Evolutionary conservation across 352 stramenopile genomes (phyloP).

Genomic region (Phytophthora citricola): DNA sequence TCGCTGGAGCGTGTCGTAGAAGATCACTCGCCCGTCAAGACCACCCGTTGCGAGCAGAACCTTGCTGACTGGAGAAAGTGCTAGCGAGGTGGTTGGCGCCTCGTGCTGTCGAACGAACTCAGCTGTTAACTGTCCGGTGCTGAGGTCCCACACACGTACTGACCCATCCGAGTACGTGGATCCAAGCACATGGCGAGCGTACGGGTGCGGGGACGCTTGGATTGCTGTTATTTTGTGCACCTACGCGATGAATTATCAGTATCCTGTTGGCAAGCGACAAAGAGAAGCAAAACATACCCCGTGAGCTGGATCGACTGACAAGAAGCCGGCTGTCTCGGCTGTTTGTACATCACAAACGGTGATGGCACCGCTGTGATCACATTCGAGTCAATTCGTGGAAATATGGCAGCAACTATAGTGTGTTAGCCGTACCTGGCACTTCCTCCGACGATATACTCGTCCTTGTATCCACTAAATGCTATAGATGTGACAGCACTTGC

Average conservation of each 20-base stretch:
- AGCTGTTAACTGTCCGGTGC: constrained; percentile 54
- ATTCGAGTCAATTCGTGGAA: not conserved
- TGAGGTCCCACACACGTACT: constrained; percentile 72
- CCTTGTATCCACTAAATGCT: constrained; percentile 74
- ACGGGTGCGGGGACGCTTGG: constrained; percentile 68
- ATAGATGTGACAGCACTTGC: constrained; percentile 69
- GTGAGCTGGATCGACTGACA: constrained; percentile 55
- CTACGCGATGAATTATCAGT: constrained; percentile 23
- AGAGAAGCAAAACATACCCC: constrained; percentile 25
- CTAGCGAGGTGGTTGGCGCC: constrained; percentile 57
- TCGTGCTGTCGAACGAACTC: constrained; percentile 70
- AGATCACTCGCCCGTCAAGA: constrained; percentile 73
- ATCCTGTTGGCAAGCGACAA: not conserved
- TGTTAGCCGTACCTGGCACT: constrained; percentile 52
- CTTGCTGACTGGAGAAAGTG: constrained; percentile 77
- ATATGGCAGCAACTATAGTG: not conserved
- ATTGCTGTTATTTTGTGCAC: constrained; percentile 62
- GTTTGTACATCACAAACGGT: constrained; percentile 71
- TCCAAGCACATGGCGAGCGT: constrained; percentile 59
- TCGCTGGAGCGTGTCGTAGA: constrained; percentile 70
- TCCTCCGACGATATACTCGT: constrained; percentile 76
- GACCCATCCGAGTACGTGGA: constrained; percentile 69
- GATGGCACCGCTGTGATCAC: constrained; percentile 53
- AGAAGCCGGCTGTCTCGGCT: constrained; percentile 53
- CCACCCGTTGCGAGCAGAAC: constrained; percentile 63